Percentiles rank a stretch among this genome's conserved stretches.
Conservation (phyloP, 345 rosid genomes). For the Citrus trifoliata region DNA sequence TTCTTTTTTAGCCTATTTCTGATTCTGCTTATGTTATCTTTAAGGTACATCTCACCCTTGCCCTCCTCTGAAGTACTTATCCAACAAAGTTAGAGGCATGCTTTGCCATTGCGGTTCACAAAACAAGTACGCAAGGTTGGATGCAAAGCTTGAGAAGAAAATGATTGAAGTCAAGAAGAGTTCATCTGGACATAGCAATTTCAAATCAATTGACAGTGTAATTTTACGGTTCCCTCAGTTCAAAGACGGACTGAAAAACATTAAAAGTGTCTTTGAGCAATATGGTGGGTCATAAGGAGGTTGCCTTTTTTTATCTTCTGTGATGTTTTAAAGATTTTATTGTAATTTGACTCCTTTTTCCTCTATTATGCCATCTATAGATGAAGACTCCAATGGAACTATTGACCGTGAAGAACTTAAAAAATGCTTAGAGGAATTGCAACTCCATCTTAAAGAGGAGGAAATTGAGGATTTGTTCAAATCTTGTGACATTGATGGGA, state of each 20-base stretch:
- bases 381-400: slow-evolving; percentile 61
- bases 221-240: slow-evolving; percentile 71
- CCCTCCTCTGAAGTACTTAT: slow-evolving; percentile 36
- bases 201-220: slow-evolving; percentile 67
- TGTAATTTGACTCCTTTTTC: neutral
- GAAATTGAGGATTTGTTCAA: slow-evolving; percentile 69
- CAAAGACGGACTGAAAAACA: slow-evolving; percentile 58
- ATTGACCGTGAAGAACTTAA: slow-evolving; percentile 70
- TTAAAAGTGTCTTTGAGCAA: slow-evolving; percentile 58
- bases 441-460: slow-evolving; percentile 47
- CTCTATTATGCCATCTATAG: slow-evolving; percentile 30
- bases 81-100: slow-evolving; percentile 37
- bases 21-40: slow-evolving; percentile 1
- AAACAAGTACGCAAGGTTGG: slow-evolving; percentile 59
- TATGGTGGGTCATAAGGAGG: slow-evolving; percentile 43
- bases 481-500: slow-evolving; percentile 82
- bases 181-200: slow-evolving; percentile 33
- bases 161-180: slow-evolving; percentile 59
- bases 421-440: slow-evolving; percentile 59
- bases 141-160: slow-evolving; percentile 63
- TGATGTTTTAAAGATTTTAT: neutral
- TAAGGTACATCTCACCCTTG: slow-evolving; percentile 34
- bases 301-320: slow-evolving; percentile 3
- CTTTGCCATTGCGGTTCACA: slow-evolving; percentile 45
- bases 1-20: slow-evolving; percentile 3